Percentiles rank a stretch among this genome's conserved stretches.
phyloP scores from a whole-genome alignment of 2,329 filamentous ascomycete species.

The Aspergillus piperis region DNA sequence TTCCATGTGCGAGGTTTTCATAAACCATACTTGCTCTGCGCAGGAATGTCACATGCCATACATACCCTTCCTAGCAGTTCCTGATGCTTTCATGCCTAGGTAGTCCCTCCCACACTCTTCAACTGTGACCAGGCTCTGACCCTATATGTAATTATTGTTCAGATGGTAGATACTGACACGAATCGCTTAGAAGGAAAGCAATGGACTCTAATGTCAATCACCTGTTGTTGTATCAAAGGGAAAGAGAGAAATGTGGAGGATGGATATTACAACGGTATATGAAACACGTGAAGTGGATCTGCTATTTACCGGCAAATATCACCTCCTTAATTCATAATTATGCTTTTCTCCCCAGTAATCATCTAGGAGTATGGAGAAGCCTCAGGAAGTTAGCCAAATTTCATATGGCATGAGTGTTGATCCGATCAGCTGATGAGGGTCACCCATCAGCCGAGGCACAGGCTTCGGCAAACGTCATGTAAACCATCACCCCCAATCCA shows the following conservation, averaged over 20 bases:
- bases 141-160: too few relatives aligned
- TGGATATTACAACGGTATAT: not conserved
- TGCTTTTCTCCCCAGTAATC: not conserved
- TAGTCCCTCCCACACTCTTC: too few relatives aligned
- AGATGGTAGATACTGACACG: too few relatives aligned
- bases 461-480: constrained; percentile 41
- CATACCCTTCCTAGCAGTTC: too few relatives aligned
- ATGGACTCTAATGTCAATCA: not conserved
- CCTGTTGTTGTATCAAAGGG: not conserved
- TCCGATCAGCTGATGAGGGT: not conserved
- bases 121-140: too few relatives aligned
- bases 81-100: too few relatives aligned
- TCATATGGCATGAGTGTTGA: not conserved
- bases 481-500: constrained; percentile 23
- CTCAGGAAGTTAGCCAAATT: not conserved
- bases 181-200: not conserved
- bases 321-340: not conserved
- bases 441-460: constrained; percentile 37
- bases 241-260: not conserved
- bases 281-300: not conserved
- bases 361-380: not conserved
- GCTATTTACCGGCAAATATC: not conserved
- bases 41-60: too few relatives aligned
- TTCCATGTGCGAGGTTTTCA: too few relatives aligned
- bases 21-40: too few relatives aligned